Base-by-base conservation (phyloP, 2,329 filamentous ascomycete species). In the Alternaria sp. region DNA sequence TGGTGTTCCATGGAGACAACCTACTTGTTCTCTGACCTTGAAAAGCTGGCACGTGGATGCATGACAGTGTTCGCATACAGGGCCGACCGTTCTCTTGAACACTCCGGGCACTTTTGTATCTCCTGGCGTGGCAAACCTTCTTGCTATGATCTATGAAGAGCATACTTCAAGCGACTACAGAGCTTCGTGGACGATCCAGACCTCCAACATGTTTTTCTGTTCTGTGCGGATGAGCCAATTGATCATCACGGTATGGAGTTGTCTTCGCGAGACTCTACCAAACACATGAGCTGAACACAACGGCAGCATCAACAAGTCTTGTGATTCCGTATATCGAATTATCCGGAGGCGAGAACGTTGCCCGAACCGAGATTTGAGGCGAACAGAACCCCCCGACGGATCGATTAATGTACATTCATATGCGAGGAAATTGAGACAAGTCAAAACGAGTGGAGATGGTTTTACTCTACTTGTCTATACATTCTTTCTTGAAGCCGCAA, bases 371-470 rank as follows among this genome's bases (percentile, higher is more conserved):
- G 47, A 11, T 12, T 50, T 66, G 66, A 66, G 63, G 56, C 58
- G 59, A 61, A 56, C 21, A 43, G 18, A 37, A 58, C 23, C 20
- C 25, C 60, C 63, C 55, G 56, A 45, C 46, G 67, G 65, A 55
- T 61, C 63, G 57, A 67, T 68, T 69, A 69, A 71, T 71, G 68
- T 69, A 67, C 51, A n/a, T 68, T 66, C 65, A 68, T 69, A 63
- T 71, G 61, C 28, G 50, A 64, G 15, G 63, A 67, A 33, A 71
- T 69, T 66, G 63, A 61, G 37, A 21, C 49, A 55, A 43, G 43
- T 55, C 37, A 49, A 53, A 51, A 41, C 25, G 46, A 65, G 61
- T 57, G 63, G 66, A 63, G 53, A 41, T 46, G 21, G 53, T 54
- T 51, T 50, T 55, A 64, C 50, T 63, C 45, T 60, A 61, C 59